Evolutionary conservation across 139 green algal species (phyloP).

Genomic region (Chlamydomonas schloesseri): DNA sequence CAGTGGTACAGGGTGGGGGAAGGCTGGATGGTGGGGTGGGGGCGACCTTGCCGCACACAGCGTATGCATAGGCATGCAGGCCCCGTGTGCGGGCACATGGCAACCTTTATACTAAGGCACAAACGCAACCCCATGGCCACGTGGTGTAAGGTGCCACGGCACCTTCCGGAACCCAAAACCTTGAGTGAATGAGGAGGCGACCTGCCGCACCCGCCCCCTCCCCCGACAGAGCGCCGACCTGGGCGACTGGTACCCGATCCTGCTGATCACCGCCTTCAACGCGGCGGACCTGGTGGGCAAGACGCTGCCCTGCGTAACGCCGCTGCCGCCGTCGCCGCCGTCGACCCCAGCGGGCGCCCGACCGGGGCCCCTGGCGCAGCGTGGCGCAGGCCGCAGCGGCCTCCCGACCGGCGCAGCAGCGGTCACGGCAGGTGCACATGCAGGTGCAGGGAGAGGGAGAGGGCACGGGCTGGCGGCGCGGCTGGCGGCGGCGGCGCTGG

Average conservation of each 20-base stretch:
- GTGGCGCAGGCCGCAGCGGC: background rate
- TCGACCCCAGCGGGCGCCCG: background rate
- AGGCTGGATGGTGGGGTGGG: no score
- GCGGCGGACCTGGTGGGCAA: conserved; percentile 79
- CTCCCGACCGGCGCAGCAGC: no score
- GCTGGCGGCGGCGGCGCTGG: background rate
- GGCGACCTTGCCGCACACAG: no score
- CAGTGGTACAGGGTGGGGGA: no score
- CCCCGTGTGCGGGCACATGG: no score
- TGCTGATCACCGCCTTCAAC: conserved; percentile 87
- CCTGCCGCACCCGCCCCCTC: background rate
- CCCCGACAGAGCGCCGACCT: conserved; percentile 63
- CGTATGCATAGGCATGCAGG: no score
- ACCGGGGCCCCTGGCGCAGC: background rate
- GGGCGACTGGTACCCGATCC: conserved; percentile 89
- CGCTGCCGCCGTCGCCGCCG: background rate
- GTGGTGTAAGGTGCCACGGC: no score
- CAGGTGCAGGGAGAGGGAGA: background rate
- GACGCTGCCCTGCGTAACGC: conserved; percentile 48
- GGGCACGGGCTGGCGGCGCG: background rate
- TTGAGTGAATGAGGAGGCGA: no score
- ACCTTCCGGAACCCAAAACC: no score
- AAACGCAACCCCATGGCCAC: no score
- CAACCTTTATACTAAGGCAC: no score
- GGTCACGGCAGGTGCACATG: background rate